Percentiles rank a stretch among this genome's conserved stretches.
These are phyloP conservation scores for Batkoa obscura DNA, from an alignment of 371 early-diverging fungal species.

Conservation along the genomic window DNA sequence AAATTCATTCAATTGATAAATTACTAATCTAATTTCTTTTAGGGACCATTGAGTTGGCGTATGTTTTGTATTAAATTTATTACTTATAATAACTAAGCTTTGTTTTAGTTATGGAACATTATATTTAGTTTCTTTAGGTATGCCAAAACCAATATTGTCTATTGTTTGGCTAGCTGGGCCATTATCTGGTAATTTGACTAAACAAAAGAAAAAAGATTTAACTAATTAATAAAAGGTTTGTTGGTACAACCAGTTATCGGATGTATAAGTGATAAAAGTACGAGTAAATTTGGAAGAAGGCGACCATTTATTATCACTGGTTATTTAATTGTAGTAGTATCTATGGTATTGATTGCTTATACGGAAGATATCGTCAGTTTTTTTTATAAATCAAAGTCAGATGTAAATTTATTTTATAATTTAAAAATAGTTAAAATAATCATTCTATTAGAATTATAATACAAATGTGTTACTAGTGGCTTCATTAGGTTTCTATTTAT, in stretches of 20 bases:
- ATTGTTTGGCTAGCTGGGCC: constrained; percentile 95
- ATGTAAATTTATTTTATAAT: constrained; percentile 10
- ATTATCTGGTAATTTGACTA: constrained; percentile 43
- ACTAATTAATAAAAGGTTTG: constrained; percentile 22
- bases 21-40: too few relatives aligned
- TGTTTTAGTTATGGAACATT: constrained; percentile 44
- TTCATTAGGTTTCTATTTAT: constrained; percentile 54
- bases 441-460: too few relatives aligned
- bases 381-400: constrained; percentile 19
- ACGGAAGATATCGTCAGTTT: constrained; percentile 42
- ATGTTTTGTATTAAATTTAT: too few relatives aligned
- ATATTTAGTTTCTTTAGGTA: constrained; percentile 64
- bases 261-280: constrained; percentile 47
- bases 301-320: constrained; percentile 55
- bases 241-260: constrained; percentile 72
- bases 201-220: too few relatives aligned
- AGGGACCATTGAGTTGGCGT: too few relatives aligned
- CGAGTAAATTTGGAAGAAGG: constrained; percentile 43
- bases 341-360: constrained; percentile 60
- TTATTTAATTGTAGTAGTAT: constrained; percentile 31
- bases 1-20: too few relatives aligned
- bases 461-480: constrained; percentile 20
- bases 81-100: too few relatives aligned
- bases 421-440: too few relatives aligned
- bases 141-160: constrained; percentile 65